Base-by-base conservation (phyloP, 495 filamentous ascomycete species). In the Aspergillus mulundensis region DNA sequence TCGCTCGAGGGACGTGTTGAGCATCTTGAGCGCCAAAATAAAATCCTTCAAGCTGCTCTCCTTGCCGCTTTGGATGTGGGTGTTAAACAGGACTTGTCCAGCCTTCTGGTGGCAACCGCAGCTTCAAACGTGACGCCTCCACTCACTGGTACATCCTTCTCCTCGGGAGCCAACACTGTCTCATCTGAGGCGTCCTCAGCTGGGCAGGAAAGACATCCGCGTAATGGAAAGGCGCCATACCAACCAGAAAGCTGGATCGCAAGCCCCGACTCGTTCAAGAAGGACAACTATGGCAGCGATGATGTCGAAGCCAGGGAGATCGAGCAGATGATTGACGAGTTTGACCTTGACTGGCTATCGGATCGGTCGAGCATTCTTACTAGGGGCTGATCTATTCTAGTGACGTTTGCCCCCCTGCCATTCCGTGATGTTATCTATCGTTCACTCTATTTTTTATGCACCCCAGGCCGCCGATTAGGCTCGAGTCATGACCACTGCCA, bases 31-130 rank as follows among this genome's bases (percentile, higher is more conserved):
- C 73, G 70, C 18, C 75, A 77, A 23, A 77, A 77, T 58, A 70
- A 70, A 42, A 65, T 74, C n/a, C 71, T 77, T 10, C 73, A 76
- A 38, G 75, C 75, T 8, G 75, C 75, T 47, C 68, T 77, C 14
- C 51, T 76, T 25, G 72, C 73, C 1, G 72, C 73, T 18, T 58
- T 76, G 23, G 70, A 73, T 58, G 69, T 67, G 7, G 66, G 67
- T 12, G 65, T 56, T 4, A 70, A 70, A 48, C 55, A 57, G 10
- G 69, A 63, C 40, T 50, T 71, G 1, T 65, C 69, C 3, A 58
- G 61, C 21, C 30, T 73, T 12, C 57, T 62, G 12, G 43, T 59
- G 1, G 70, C 61, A 8, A 62, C 66, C 30, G 51, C 47, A 16
- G 39, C 62, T 1, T 56, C 67, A 1, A 51, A 47, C 15, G 12